phyloP scores from a whole-genome alignment of 228 moss, liverwort and hornwort genomes.

The Sphagnum fallax region DNA sequence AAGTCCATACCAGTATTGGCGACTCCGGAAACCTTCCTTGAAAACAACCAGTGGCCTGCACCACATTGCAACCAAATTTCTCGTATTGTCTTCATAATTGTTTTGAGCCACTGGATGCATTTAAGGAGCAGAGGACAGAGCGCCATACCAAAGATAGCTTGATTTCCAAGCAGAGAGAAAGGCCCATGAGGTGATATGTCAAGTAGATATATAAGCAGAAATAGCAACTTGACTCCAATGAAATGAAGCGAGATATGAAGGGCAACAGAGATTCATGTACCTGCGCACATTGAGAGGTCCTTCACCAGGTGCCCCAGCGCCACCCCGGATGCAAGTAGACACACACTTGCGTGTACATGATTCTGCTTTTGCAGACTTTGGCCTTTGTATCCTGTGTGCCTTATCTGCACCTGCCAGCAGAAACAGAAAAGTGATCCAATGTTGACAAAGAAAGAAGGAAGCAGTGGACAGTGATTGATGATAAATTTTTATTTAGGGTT shows the following conservation, averaged over 20 bases:
- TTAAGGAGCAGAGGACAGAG: neutral
- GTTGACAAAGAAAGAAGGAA: neutral
- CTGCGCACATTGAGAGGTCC: slow-evolving; percentile 90
- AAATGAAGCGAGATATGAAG: neutral
- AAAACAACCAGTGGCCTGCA: slow-evolving; percentile 95
- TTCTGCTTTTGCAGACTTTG: slow-evolving; percentile 82
- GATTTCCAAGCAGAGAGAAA: too few relatives aligned
- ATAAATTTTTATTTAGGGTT: neutral
- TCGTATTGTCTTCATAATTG: too few relatives aligned
- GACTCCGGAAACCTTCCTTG: slow-evolving; percentile 94
- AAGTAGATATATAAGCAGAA: neutral
- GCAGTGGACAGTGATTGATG: neutral
- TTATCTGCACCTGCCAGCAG: slow-evolving; percentile 55
- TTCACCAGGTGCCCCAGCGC: slow-evolving; percentile 69
- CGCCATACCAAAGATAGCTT: neutral
- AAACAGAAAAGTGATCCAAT: neutral
- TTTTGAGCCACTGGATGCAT: too few relatives aligned
- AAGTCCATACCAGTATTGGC: slow-evolving; percentile 68
- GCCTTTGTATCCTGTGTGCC: slow-evolving; percentile 70
- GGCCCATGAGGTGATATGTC: too few relatives aligned
- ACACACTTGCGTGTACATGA: slow-evolving; percentile 80
- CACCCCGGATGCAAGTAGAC: slow-evolving; percentile 74
- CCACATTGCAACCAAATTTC: neutral
- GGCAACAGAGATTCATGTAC: slow-evolving; percentile 14
- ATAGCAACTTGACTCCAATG: neutral